These are phyloP conservation scores for Excoecaria cochinchinensis DNA, from an alignment of 345 rosid species.

Conservation along the genomic window DNA sequence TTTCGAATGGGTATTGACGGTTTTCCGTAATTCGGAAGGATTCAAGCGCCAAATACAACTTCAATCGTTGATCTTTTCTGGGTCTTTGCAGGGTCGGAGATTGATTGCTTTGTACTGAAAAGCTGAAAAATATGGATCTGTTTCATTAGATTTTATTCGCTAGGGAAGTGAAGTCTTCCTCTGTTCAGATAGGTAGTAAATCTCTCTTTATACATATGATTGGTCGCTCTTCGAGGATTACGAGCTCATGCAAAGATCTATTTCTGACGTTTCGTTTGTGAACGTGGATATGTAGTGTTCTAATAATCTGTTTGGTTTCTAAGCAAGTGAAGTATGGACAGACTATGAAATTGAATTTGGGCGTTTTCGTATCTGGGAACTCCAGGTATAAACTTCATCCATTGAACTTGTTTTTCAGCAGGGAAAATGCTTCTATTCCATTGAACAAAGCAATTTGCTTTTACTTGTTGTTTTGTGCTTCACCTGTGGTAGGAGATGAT, in stretches of 20 bases:
- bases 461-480: not conserved
- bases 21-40: conserved; percentile 1
- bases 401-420: not conserved
- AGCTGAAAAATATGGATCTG: not conserved
- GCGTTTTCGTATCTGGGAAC: conserved; percentile 1
- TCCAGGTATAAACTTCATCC: not conserved
- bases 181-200: not conserved
- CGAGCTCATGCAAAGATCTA: not conserved
- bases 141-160: not conserved
- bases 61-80: not conserved
- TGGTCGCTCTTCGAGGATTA: not conserved
- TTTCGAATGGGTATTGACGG: conserved; percentile 5
- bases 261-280: not conserved
- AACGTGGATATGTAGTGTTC: not conserved
- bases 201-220: not conserved
- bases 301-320: not conserved
- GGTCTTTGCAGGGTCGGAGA: conserved; percentile 3
- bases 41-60: conserved; percentile 1
- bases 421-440: not conserved
- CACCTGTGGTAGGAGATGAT: not conserved
- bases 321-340: not conserved
- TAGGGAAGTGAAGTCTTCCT: not conserved
- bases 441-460: not conserved
- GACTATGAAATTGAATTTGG: not conserved
- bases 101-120: not conserved